phyloP scores from a whole-genome alignment of 257 asterid species.

The Gentiana straminea region DNA sequence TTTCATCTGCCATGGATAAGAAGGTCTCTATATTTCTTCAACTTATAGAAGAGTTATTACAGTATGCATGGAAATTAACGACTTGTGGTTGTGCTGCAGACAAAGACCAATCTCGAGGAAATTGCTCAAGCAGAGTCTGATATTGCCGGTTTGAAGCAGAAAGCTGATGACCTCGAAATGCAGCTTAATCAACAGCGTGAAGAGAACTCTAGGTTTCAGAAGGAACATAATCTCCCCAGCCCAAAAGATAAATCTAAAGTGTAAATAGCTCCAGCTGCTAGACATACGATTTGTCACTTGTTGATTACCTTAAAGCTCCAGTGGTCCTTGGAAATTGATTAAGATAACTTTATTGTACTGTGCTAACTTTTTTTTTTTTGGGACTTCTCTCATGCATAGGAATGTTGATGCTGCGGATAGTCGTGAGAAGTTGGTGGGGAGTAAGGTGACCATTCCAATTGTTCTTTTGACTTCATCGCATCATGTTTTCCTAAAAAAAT shows the following conservation, averaged over 20 bases:
- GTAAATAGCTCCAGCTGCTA: slow-evolving; percentile 26
- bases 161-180: slow-evolving; percentile 55
- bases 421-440: slow-evolving; percentile 37
- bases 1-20: slow-evolving; percentile 45
- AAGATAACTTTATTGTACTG: not conserved
- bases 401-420: slow-evolving; percentile 24
- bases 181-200: slow-evolving; percentile 59
- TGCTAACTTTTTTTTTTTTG: too few relatives aligned
- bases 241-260: slow-evolving; percentile 27
- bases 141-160: slow-evolving; percentile 42
- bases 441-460: slow-evolving; percentile 37
- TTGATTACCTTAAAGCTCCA: not conserved
- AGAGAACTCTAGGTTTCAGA: slow-evolving; percentile 38
- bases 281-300: not conserved
- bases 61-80: slow-evolving; percentile 12
- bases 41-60: slow-evolving; percentile 2
- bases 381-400: slow-evolving; percentile 13
- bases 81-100: slow-evolving; percentile 29
- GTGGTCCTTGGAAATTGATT: slow-evolving; percentile 1
- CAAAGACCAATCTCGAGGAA: slow-evolving; percentile 55
- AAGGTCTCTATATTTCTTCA: slow-evolving; percentile 35
- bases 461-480: too few relatives aligned
- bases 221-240: slow-evolving; percentile 34
- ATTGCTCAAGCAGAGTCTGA: slow-evolving; percentile 58
- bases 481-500: not conserved